Base-by-base conservation (phyloP, 2,329 filamentous ascomycete genomes). In the Arthrobotrys sinensis region DNA sequence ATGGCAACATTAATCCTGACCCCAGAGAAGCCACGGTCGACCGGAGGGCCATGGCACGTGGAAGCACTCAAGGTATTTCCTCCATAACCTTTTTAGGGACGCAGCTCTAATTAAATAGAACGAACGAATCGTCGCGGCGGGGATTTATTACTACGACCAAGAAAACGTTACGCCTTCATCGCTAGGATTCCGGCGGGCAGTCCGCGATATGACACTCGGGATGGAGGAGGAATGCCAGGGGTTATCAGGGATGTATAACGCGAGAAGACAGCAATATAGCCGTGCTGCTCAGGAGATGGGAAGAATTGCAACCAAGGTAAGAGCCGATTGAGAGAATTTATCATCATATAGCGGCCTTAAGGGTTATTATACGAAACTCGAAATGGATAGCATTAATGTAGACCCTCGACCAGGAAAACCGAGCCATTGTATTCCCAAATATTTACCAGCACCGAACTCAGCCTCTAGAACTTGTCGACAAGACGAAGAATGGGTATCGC, bases 351-450 rank as follows among this genome's bases (percentile, higher is more conserved):
- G 24, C 24, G 24, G 24, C 24, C 24, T 28, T 28, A 2, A 28
- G 19, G 7, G 46, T 32, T 46, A 19, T 40, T 7, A 12, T 46
- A 34, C n/a, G 4, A 45, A 10, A 19, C n/a, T n/a, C 19, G 36
- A 24, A 21, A n/a, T 8, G 24, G 4, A 21, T 48, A 16, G 5
- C 2, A 57, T 14, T 21, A 16, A 48, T 8, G 19, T 28, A 11
- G 7, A 52, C 6, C 12, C 2, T 52, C 43, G 10, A 28, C 32
- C 50, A 71, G 57, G 81, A 85, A 45, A 86, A 86, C 3, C 86
- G 89, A 14, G 82, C 89, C 1, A 81, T 91, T 4, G 86, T 87
- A 38, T 90, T 90, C 80, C 88, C 89, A 0, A 91, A 88, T 81
- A 82, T 84, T 7, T 82, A 86, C 21, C 88, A 90, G 81, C 86